Percentiles rank a stretch among this genome's conserved stretches.
Conservation (phyloP, 2,329 filamentous ascomycete species). For the Neurospora sp. region DNA sequence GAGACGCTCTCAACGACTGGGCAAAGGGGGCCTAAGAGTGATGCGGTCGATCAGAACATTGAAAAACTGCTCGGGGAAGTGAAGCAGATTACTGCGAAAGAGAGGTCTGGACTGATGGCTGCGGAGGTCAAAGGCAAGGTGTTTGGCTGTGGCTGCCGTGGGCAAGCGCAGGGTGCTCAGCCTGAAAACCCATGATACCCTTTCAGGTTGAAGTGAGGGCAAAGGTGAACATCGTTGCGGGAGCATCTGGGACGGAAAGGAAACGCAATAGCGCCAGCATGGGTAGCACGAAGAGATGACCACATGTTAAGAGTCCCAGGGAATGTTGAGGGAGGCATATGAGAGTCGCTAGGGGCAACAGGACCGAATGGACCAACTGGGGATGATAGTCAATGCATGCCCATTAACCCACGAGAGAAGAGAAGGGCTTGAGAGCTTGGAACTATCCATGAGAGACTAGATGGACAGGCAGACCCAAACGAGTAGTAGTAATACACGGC, state of each 20-base stretch:
- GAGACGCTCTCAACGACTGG: not conserved
- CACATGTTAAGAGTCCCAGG: not conserved
- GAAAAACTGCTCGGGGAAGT: constrained; percentile 51
- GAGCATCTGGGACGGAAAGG: not conserved
- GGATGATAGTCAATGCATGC: not conserved
- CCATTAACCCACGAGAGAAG: not conserved
- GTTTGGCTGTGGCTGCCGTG: constrained; percentile 34
- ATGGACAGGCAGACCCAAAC: not conserved
- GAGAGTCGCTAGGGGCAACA: not conserved
- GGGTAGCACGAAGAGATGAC: not conserved
- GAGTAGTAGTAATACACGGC: not conserved
- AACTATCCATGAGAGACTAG: not conserved
- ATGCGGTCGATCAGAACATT: constrained; percentile 30
- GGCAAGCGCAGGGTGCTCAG: not conserved
- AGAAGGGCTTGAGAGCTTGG: not conserved
- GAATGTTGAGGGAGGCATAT: not conserved
- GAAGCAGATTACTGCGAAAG: constrained; percentile 51
- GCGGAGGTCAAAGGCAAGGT: constrained; percentile 53
- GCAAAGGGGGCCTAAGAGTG: not conserved
- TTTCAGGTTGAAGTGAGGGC: not conserved
- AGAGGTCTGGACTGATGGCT: constrained; percentile 52
- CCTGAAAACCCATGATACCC: not conserved
- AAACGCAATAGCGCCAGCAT: not conserved
- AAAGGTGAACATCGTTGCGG: not conserved
- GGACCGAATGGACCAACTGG: not conserved